phyloP scores from a whole-genome alignment of 2,329 filamentous ascomycete species.

The Sclerotinia subarctica region DNA sequence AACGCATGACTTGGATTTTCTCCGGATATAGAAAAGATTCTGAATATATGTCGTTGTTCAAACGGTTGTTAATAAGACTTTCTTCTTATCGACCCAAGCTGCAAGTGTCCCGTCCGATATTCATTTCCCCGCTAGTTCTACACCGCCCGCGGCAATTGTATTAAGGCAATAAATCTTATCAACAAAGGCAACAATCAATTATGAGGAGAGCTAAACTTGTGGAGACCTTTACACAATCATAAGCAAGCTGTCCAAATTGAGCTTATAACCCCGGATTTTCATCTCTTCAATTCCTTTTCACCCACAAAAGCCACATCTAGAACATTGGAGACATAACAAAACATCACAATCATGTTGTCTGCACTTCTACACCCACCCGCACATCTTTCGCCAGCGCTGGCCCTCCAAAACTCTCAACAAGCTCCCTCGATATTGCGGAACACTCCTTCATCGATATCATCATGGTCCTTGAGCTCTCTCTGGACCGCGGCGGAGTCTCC shows the following conservation, averaged over 20 bases:
- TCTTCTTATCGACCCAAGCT: not conserved
- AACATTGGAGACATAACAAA: not conserved
- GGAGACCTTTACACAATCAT: slow-evolving; percentile 10
- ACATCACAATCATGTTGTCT: slow-evolving; percentile 44
- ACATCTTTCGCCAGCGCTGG: slow-evolving; percentile 54
- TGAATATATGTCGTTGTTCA: not conserved
- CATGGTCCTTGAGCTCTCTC: slow-evolving; percentile 53
- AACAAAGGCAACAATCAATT: not conserved
- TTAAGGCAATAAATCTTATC: not conserved
- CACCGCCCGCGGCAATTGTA: slow-evolving; percentile 2
- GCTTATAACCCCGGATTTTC: slow-evolving; percentile 6
- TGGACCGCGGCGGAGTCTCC: slow-evolving; percentile 63
- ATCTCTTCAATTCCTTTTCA: not conserved
- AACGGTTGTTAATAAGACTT: not conserved
- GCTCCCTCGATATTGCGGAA: slow-evolving; percentile 55
- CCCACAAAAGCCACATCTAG: slow-evolving; percentile 7
- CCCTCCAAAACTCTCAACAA: slow-evolving; percentile 57
- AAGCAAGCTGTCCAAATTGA: slow-evolving; percentile 12
- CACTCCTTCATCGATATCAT: slow-evolving; percentile 52
- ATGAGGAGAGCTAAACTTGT: slow-evolving; percentile 3
- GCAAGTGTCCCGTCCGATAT: slow-evolving; percentile 7
- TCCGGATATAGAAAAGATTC: not conserved
- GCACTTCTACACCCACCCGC: slow-evolving; percentile 56
- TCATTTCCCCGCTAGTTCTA: slow-evolving; percentile 3
- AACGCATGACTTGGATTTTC: slow-evolving; percentile 2